A percentile compares a stretch with the other conserved stretches of the same genome.
Conservation (phyloP, 148 eudicot species). For the Spergularia marina region DNA sequence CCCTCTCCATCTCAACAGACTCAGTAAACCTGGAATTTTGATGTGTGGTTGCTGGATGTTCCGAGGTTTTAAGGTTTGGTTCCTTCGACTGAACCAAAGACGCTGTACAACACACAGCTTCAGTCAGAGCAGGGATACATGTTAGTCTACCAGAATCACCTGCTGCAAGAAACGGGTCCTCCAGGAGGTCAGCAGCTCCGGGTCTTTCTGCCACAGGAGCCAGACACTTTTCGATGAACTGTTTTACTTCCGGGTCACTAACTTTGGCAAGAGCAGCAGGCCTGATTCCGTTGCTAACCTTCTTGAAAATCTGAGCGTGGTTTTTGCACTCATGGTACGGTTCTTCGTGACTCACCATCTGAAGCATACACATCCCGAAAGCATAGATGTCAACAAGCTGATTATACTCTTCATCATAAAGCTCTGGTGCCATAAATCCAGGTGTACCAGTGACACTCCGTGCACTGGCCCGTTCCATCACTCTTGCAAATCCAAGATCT, state of each 20-base stretch:
- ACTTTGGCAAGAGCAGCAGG: constrained; percentile 58
- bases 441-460: constrained; percentile 23
- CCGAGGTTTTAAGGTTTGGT: no score
- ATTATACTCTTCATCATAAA: constrained; percentile 28
- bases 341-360: constrained; percentile 22
- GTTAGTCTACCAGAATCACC: no score
- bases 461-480: background rate
- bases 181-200: constrained; percentile 49
- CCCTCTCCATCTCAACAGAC: background rate
- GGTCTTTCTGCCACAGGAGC: constrained; percentile 50
- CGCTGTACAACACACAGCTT: no score
- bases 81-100: no score
- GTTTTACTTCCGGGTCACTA: constrained; percentile 44
- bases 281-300: constrained; percentile 32
- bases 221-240: constrained; percentile 60
- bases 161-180: constrained; percentile 48
- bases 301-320: constrained; percentile 17
- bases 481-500: constrained; percentile 31
- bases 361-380: constrained; percentile 30
- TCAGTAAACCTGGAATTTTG: background rate
- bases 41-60: background rate
- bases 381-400: constrained; percentile 29
- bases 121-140: no score
- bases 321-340: constrained; percentile 28
- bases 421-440: constrained; percentile 34